phyloP scores from a whole-genome alignment of 2,329 filamentous ascomycete species.

The Blastomyces percursus region DNA sequence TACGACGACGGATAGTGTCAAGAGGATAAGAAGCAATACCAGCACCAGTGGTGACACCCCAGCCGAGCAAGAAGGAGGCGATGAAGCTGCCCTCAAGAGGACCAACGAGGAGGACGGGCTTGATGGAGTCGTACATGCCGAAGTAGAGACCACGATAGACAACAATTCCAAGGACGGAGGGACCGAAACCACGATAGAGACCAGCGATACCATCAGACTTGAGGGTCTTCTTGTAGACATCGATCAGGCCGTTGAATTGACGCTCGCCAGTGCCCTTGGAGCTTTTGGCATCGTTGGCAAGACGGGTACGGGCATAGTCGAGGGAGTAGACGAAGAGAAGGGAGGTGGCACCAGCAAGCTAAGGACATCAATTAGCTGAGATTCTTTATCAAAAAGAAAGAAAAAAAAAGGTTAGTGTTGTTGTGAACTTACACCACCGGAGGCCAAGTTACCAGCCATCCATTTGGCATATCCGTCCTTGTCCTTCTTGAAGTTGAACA shows the following conservation, averaged over 20 bases:
- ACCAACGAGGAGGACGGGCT: conserved; percentile 93
- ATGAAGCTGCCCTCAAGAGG: conserved; percentile 96
- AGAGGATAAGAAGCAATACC: conserved; percentile 99
- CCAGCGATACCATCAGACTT: conserved; percentile 96
- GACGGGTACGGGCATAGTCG: conserved; percentile 99
- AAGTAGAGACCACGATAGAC: conserved; percentile 99
- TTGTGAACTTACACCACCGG: conserved; percentile 78
- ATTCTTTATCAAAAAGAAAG: background rate
- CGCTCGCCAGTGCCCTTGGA: conserved; percentile 90
- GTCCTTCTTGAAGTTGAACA: conserved; percentile 99
- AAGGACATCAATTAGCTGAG: conserved; percentile 6
- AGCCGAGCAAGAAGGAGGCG: conserved; percentile 96
- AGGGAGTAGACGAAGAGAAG: conserved; percentile 99
- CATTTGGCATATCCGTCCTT: conserved; percentile 96
- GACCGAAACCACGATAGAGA: conserved; percentile 99
- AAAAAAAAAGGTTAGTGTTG: background rate
- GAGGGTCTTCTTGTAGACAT: conserved; percentile 99
- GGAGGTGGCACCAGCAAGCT: conserved; percentile 98
- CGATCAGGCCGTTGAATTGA: conserved; percentile 99
- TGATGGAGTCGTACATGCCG: conserved; percentile 99
- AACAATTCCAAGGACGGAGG: conserved; percentile 96
- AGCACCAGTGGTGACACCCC: conserved; percentile 98
- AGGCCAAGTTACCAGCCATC: conserved; percentile 99
- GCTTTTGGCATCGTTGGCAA: conserved; percentile 99
- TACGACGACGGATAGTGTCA: conserved; percentile 99